Percentiles rank a stretch among this genome's conserved stretches.
Evolutionary conservation across 2,329 filamentous ascomycete species (phyloP).

Genomic region (Arthrobotrys entomopaga): DNA sequence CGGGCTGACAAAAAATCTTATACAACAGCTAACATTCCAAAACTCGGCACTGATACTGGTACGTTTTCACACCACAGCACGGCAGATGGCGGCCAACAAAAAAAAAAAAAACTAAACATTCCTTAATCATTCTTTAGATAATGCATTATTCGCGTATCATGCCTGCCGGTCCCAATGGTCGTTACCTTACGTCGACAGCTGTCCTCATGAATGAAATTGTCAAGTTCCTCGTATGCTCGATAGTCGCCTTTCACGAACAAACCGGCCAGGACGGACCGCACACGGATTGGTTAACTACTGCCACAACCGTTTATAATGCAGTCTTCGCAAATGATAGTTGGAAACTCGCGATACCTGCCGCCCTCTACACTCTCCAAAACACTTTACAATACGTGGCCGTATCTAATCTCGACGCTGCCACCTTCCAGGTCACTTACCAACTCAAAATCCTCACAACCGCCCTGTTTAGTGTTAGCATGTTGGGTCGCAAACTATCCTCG

Average conservation of each 20-base stretch:
- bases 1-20: constrained; percentile 54
- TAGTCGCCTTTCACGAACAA: constrained; percentile 82
- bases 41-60: constrained; percentile 81
- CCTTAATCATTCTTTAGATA: constrained; percentile 68
- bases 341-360: constrained; percentile 90
- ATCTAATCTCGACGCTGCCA: constrained; percentile 88
- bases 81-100: constrained; percentile 6
- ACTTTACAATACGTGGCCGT: constrained; percentile 92
- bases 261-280: constrained; percentile 63
- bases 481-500: constrained; percentile 75
- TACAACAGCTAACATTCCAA: constrained; percentile 76
- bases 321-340: constrained; percentile 92
- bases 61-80: constrained; percentile 54
- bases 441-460: constrained; percentile 93
- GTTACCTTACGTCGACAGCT: constrained; percentile 92
- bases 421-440: constrained; percentile 93
- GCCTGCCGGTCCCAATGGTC: constrained; percentile 73
- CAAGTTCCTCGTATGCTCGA: constrained; percentile 86
- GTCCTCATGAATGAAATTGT: constrained; percentile 93
- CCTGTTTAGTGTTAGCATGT: constrained; percentile 81
- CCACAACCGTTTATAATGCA: constrained; percentile 78
- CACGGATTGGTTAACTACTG: constrained; percentile 81
- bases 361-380: constrained; percentile 90
- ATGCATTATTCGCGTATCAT: constrained; percentile 96
- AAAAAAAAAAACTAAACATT: no score